Base-by-base conservation (phyloP, 306 rosid genomes). In the Betula pendula region DNA sequence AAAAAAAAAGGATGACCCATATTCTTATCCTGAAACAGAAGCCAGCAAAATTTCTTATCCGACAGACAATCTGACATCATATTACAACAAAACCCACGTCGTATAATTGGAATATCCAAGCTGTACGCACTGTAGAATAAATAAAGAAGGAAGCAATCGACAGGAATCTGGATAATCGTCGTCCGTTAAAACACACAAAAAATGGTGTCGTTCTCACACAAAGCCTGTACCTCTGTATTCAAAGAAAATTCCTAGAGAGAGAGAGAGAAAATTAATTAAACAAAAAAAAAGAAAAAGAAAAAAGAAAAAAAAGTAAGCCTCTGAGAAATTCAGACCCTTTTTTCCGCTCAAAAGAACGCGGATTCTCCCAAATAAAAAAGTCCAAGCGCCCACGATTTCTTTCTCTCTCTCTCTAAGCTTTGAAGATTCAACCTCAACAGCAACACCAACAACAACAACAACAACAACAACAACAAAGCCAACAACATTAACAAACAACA, bases 181-280 rank as follows among this genome's bases (percentile, higher is more conserved):
- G 24, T 83, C 84, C 82, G 87, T 90, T 88, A 83, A 88, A 85
- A 76, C 42, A 74, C n/a, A n/a, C n/a, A n/a, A n/a, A n/a, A n/a
- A 53, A 67, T 51, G 38, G 49, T 73, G 92, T 88, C 92, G 14
- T 82, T 90, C 52, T 87, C 96, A 80, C 20, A 7, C 22, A 10
- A 11, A 27, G 63, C 65, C 35, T 9, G 63, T 17, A 51, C 78
- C 62, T 75, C 83, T 55, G 58, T 78, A 74, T 74, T 58, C 71
- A 83, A 58, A 60, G 35, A 60, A 29, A 79, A 47, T 58, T 75
- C 70, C 33, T 53, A 72, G 80, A 76, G 74, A 55, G 80, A 75
- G 76, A 81, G n/a, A n/a, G n/a, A n/a, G n/a, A 20, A 73, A 43
- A 5, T 50, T 10, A 66, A 58, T 35, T 27, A 15, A 60, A 19